Base-by-base conservation (phyloP, 345 rosid species). In the Salix caprea region DNA sequence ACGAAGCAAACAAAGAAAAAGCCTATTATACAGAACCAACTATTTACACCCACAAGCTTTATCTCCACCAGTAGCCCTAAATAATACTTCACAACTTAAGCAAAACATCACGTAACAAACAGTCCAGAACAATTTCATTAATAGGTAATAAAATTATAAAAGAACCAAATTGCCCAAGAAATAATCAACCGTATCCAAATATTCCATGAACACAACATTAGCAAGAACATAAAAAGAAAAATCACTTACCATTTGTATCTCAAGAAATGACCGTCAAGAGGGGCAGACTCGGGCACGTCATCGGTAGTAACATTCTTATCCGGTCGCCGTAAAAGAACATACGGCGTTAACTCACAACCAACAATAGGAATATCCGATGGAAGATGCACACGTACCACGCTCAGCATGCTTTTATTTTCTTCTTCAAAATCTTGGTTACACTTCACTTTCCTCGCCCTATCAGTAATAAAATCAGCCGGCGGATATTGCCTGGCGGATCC, bases 341-440 rank as follows among this genome's bases (percentile, higher is more conserved):
- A 91, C 61, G 99, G 99, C 79, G 99, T 89, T 69, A 95, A 86
- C 87, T 95, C 98, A 68, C 98, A 91, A 85, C 99, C 99, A 77
- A 95, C 99, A 79, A 93, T 91, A 73, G 99, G 99, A 16, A 93
- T 93, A 82, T 95, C 99, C 80, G 99, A 93, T 52, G 98, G 97
- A 80, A 95, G 90, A 86, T 93, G 96, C 84, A 93, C 96, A 36
- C 98, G 89, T 71, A 91, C 82, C 90, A 95, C 93, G 80, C 91
- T 91, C 89, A 95, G 94, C 98, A 95, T 95, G 86, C 93, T 86
- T 90, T 70, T 56, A 46, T 74, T 62, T 32, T 56, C 61, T 42
- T 26, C 73, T 39, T 37, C 54, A 21, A 23, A 30, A 23, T 39
- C 42, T 39, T 36, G 5, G 15, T 81, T 82, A 84, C 78, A 80